A percentile compares a stretch with the other conserved stretches of the same genome.
phyloP scores from a whole-genome alignment of 108 stramenopile species.

The Skeletonema menzelii region DNA sequence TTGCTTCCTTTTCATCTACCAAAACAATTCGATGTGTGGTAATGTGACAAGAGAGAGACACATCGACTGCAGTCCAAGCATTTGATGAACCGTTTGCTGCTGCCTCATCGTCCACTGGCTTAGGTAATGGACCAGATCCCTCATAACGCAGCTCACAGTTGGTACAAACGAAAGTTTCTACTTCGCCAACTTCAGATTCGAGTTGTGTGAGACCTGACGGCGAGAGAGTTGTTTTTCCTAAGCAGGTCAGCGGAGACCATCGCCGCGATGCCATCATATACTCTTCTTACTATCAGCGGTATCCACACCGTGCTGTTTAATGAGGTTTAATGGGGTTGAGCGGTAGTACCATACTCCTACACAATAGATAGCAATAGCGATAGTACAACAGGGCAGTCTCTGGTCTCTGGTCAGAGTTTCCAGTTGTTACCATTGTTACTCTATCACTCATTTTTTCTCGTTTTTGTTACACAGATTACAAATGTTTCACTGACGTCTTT shows the following conservation, averaged over 20 bases:
- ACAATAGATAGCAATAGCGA: too few relatives aligned
- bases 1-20: slow-evolving; percentile 25
- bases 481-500: neutral
- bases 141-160: slow-evolving; percentile 68
- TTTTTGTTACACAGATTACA: neutral
- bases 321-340: too few relatives aligned
- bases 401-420: too few relatives aligned
- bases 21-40: slow-evolving; percentile 41
- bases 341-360: too few relatives aligned
- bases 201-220: slow-evolving; percentile 71
- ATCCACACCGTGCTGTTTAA: too few relatives aligned
- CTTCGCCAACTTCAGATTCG: slow-evolving; percentile 64
- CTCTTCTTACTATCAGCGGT: neutral
- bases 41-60: slow-evolving; percentile 42
- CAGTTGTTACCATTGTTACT: slow-evolving; percentile 13
- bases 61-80: slow-evolving; percentile 67
- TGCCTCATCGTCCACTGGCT: neutral
- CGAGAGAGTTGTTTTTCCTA: slow-evolving; percentile 62
- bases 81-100: slow-evolving; percentile 5
- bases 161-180: slow-evolving; percentile 57
- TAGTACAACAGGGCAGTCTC: too few relatives aligned
- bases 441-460: neutral
- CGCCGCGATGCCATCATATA: slow-evolving; percentile 1
- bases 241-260: slow-evolving; percentile 78
- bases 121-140: slow-evolving; percentile 23